Evolutionary conservation across 2,329 filamentous ascomycete species (phyloP).

Genomic region (Neonectria faginata): DNA sequence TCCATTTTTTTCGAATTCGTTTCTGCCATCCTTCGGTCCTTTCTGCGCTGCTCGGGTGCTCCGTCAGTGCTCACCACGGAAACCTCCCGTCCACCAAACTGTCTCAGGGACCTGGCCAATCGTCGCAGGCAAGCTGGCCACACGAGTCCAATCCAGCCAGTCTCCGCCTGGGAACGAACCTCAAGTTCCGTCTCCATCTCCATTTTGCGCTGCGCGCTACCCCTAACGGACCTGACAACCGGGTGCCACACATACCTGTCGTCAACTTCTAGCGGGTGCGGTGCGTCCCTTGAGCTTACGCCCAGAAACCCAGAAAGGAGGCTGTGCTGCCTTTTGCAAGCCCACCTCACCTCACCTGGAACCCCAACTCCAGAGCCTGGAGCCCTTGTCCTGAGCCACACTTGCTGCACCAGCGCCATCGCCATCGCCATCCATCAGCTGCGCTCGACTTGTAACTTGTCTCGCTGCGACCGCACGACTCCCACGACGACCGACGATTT

Average conservation of each 20-base stretch:
- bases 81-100: neutral
- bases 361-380: slow-evolving; percentile 25
- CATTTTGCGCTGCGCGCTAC: slow-evolving; percentile 33
- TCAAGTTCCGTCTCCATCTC: too few relatives aligned
- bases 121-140: slow-evolving; percentile 44
- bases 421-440: slow-evolving; percentile 9
- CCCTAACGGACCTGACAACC: slow-evolving; percentile 9
- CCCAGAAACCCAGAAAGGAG: slow-evolving; percentile 30
- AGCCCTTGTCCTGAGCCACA: slow-evolving; percentile 12
- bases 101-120: slow-evolving; percentile 34
- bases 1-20: neutral
- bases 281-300: slow-evolving; percentile 28
- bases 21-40: neutral
- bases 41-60: neutral
- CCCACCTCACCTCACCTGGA: neutral
- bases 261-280: slow-evolving; percentile 3
- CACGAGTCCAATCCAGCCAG: slow-evolving; percentile 36
- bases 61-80: slow-evolving; percentile 1
- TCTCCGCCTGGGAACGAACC: too few relatives aligned
- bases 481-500: slow-evolving; percentile 9
- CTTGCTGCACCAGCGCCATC: neutral
- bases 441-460: slow-evolving; percentile 3
- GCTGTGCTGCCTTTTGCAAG: slow-evolving; percentile 31
- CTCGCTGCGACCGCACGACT: slow-evolving; percentile 4
- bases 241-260: slow-evolving; percentile 4